These are phyloP conservation scores for Solanum pimpinellifolium DNA, from an alignment of 257 asterid species.

Conservation along the genomic window DNA sequence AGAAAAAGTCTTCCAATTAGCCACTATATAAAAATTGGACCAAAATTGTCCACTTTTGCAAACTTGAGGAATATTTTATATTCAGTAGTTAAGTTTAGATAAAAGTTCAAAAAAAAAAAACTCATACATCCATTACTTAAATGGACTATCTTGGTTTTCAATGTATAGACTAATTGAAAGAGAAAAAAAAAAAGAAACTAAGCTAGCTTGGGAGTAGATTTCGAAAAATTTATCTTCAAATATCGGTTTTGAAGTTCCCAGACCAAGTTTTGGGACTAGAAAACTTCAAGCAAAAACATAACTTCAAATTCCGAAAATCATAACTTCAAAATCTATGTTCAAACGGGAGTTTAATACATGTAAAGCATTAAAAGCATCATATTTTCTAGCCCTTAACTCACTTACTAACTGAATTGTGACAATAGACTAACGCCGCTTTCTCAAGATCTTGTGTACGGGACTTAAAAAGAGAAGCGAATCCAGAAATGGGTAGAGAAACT, in stretches of 20 bases:
- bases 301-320: background rate
- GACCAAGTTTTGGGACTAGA: background rate
- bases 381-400: background rate
- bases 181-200: background rate
- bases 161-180: background rate
- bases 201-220: background rate
- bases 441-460: background rate
- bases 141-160: background rate
- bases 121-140: background rate
- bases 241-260: background rate
- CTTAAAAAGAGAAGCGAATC: background rate
- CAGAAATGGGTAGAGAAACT: background rate
- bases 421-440: background rate
- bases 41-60: background rate
- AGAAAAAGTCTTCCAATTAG: background rate
- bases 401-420: background rate
- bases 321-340: background rate
- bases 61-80: background rate
- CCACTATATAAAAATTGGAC: background rate
- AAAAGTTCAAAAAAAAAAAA: background rate
- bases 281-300: background rate
- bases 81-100: background rate
- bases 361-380: background rate
- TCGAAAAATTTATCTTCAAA: background rate
- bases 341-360: background rate